Conservation (phyloP, 352 stramenopile species). For the Phytophthora tentaculata region DNA sequence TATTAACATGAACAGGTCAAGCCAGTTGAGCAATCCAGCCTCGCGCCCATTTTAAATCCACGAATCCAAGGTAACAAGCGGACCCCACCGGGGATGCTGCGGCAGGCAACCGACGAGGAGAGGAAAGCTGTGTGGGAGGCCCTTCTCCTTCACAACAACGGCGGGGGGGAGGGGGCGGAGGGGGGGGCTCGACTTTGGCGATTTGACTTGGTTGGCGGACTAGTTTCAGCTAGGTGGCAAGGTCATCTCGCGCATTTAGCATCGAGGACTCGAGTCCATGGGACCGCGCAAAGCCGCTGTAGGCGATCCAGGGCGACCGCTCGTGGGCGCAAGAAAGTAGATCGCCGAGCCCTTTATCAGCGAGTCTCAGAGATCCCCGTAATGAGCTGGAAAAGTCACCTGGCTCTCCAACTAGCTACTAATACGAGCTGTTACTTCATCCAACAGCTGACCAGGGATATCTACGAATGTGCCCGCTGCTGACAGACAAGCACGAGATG, state of each 20-base stretch:
- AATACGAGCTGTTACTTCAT: not conserved
- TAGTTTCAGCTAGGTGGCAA: not conserved
- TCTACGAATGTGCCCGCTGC: constrained; percentile 1
- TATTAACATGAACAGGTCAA: too few relatives aligned
- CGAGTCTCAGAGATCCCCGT: not conserved
- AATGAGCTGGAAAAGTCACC: not conserved
- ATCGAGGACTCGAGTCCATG: not conserved
- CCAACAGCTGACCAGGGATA: constrained; percentile 7
- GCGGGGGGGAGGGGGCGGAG: too few relatives aligned
- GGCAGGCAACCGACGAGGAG: too few relatives aligned
- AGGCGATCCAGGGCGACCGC: not conserved
- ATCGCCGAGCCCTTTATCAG: not conserved
- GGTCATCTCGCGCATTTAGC: constrained; percentile 2
- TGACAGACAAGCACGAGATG: not conserved
- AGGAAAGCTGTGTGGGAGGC: not conserved
- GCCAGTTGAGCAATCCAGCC: too few relatives aligned
- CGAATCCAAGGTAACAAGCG: too few relatives aligned
- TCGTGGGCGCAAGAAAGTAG: constrained; percentile 5
- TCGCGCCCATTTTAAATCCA: too few relatives aligned
- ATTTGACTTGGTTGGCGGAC: not conserved
- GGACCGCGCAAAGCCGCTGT: not conserved
- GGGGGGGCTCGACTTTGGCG: not conserved
- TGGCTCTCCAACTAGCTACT: not conserved
- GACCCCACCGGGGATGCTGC: too few relatives aligned
- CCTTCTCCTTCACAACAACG: not conserved